These are phyloP conservation scores for Clarireedia hainanense DNA, from an alignment of 2,329 filamentous ascomycete genomes.

Conservation along the genomic window DNA sequence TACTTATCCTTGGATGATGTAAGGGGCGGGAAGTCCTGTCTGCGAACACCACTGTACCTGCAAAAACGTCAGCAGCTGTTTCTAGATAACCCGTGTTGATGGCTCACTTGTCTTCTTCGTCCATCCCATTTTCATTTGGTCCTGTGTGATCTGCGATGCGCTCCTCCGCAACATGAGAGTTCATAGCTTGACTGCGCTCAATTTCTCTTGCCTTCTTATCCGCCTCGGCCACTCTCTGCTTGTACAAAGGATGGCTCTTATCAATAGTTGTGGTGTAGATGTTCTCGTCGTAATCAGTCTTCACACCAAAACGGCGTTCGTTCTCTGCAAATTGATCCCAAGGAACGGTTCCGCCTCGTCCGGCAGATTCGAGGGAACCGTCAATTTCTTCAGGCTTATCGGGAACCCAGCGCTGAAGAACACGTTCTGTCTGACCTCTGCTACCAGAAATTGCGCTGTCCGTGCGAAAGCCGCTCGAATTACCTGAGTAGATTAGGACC, in stretches of 20 bases:
- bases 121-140: slow-evolving; percentile 55
- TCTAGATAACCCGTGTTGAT: background rate
- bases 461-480: slow-evolving; percentile 66
- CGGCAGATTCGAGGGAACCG: slow-evolving; percentile 56
- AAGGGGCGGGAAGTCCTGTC: slow-evolving; percentile 66
- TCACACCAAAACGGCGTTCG: slow-evolving; percentile 77
- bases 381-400: slow-evolving; percentile 55
- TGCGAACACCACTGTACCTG: slow-evolving; percentile 86
- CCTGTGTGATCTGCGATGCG: slow-evolving; percentile 63
- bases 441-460: slow-evolving; percentile 80
- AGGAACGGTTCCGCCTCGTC: slow-evolving; percentile 31
- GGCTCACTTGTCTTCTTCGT: slow-evolving; percentile 86
- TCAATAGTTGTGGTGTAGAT: slow-evolving; percentile 91
- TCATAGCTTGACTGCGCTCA: slow-evolving; percentile 64
- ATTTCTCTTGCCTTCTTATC: slow-evolving; percentile 86
- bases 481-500: slow-evolving; percentile 41
- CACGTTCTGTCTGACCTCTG: slow-evolving; percentile 60
- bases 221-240: slow-evolving; percentile 67
- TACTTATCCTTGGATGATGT: slow-evolving; percentile 58
- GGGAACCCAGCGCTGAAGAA: slow-evolving; percentile 75
- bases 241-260: slow-evolving; percentile 74
- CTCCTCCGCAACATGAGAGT: slow-evolving; percentile 84
- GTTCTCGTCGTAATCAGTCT: slow-evolving; percentile 87
- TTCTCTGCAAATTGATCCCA: slow-evolving; percentile 98
- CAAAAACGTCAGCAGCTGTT: slow-evolving; percentile 13